A percentile compares a stretch with the other conserved stretches of the same genome.
These are phyloP conservation scores for Geopyxis carbonaria DNA, from an alignment of 495 filamentous ascomycete genomes.

Conservation along the genomic window DNA sequence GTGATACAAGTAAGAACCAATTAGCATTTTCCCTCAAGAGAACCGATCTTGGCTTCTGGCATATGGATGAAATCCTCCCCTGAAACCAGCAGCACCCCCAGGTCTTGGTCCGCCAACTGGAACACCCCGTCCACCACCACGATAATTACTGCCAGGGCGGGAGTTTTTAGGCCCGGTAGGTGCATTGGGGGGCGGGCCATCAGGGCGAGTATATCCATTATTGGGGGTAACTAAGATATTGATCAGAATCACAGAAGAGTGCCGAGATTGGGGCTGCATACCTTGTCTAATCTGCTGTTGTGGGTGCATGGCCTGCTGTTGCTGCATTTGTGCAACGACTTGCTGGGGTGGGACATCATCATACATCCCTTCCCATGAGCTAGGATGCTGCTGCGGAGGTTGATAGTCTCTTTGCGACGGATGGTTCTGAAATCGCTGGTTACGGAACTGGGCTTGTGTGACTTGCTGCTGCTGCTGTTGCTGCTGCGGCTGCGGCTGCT, in stretches of 20 bases:
- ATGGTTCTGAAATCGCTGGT: slow-evolving; percentile 24
- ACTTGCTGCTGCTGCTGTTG: slow-evolving; percentile 21
- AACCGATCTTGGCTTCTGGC: slow-evolving; percentile 22
- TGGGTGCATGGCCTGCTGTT: not conserved
- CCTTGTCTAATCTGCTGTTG: slow-evolving; percentile 12
- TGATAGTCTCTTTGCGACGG: slow-evolving; percentile 25
- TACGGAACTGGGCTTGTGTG: slow-evolving; percentile 20
- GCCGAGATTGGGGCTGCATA: slow-evolving; percentile 15
- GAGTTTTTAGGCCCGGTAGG: slow-evolving; percentile 95
- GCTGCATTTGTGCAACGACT: slow-evolving; percentile 4
- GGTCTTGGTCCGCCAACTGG: slow-evolving; percentile 8
- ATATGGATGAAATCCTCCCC: slow-evolving; percentile 17
- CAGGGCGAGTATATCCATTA: slow-evolving; percentile 6
- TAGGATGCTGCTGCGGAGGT: slow-evolving; percentile 21
- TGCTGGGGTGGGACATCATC: slow-evolving; percentile 76
- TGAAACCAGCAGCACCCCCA: slow-evolving; percentile 7
- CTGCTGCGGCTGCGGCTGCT: slow-evolving; percentile 33
- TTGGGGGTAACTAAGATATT: slow-evolving; percentile 5
- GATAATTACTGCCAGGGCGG: slow-evolving; percentile 84
- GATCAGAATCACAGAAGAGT: slow-evolving; percentile 10
- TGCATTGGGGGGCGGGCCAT: slow-evolving; percentile 76
- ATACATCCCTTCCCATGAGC: slow-evolving; percentile 96
- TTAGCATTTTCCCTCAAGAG: slow-evolving; percentile 1
- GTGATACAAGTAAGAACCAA: not conserved
- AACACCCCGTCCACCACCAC: slow-evolving; percentile 72